Percentiles rank a stretch among this genome's conserved stretches.
phyloP scores from a whole-genome alignment of 176 grass and related monocot genomes.

The Echinochloa phyllopogon region DNA sequence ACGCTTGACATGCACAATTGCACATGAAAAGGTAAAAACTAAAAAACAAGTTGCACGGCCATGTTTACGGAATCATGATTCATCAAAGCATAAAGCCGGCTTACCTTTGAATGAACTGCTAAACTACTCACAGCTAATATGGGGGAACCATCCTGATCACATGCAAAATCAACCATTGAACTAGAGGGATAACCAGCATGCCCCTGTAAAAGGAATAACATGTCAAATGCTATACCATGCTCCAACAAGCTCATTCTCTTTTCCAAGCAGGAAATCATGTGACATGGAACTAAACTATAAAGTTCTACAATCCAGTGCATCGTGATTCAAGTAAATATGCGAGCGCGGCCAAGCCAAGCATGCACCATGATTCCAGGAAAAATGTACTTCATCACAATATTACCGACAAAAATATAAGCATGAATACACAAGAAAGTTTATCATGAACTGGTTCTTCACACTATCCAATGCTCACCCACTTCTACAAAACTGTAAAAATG shows the following conservation, averaged over 20 bases:
- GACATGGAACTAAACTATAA: too few relatives aligned
- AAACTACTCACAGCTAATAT: slow-evolving; percentile 93
- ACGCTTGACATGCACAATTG: slow-evolving; percentile 5
- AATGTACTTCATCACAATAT: too few relatives aligned
- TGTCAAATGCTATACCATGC: slow-evolving; percentile 19
- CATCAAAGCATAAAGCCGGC: not conserved
- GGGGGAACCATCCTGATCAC: slow-evolving; percentile 79
- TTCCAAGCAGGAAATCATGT: too few relatives aligned
- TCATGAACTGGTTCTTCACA: not conserved
- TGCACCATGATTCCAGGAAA: too few relatives aligned
- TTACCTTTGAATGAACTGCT: slow-evolving; percentile 92
- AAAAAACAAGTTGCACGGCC: not conserved
- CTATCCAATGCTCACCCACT: not conserved
- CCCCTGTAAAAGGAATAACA: slow-evolving; percentile 57
- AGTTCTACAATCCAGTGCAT: too few relatives aligned
- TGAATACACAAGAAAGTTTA: not conserved
- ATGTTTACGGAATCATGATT: slow-evolving; percentile 20
- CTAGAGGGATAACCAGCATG: slow-evolving; percentile 88
- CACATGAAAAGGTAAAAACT: not conserved
- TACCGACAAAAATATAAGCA: too few relatives aligned
- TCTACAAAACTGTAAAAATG: not conserved
- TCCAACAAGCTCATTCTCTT: not conserved
- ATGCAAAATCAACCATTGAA: slow-evolving; percentile 98
- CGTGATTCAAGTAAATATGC: too few relatives aligned
- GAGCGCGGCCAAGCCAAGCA: too few relatives aligned